Conservation (phyloP, 208 protist species). For the Leishmania tropica region DNA sequence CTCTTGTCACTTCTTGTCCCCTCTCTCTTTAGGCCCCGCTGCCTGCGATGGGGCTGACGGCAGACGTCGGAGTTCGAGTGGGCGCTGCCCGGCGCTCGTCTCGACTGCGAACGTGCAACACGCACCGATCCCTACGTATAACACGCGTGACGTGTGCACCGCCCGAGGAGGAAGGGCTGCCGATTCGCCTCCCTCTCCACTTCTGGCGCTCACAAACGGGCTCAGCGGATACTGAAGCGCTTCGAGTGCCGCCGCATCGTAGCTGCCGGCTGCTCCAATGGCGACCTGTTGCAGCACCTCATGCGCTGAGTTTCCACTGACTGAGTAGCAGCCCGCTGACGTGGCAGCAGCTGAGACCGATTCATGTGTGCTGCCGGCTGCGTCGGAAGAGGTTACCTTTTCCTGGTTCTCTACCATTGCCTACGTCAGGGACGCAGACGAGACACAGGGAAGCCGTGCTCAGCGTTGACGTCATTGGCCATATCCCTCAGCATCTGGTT, state of each 20-base stretch:
- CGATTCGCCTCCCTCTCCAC: conserved; percentile 48
- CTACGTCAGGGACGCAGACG: conserved; percentile 26
- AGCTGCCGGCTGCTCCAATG: conserved; percentile 54
- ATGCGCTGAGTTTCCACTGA: conserved; percentile 14
- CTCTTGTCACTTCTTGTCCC: not conserved
- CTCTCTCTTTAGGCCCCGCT: not conserved
- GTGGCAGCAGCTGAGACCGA: conserved; percentile 47
- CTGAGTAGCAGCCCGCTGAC: conserved; percentile 25
- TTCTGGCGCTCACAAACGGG: conserved; percentile 43
- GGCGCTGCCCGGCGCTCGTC: not conserved
- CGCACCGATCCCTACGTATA: not conserved
- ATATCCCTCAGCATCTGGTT: conserved; percentile 48
- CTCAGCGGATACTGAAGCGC: conserved; percentile 18
- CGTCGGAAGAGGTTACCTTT: conserved; percentile 9
- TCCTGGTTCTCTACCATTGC: conserved; percentile 7
- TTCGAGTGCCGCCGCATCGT: conserved; percentile 40
- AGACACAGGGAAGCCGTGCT: conserved; percentile 50
- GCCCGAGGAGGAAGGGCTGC: conserved; percentile 14
- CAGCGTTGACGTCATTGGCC: conserved; percentile 67
- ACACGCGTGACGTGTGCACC: not conserved
- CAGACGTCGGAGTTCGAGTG: not conserved
- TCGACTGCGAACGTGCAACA: not conserved
- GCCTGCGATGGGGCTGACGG: not conserved
- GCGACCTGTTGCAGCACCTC: conserved; percentile 40
- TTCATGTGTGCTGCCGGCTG: conserved; percentile 16